A percentile compares a stretch with the other conserved stretches of the same genome.
Conservation (phyloP, 1,139 yeast species). For the Casaregolazyma lundiana region DNA sequence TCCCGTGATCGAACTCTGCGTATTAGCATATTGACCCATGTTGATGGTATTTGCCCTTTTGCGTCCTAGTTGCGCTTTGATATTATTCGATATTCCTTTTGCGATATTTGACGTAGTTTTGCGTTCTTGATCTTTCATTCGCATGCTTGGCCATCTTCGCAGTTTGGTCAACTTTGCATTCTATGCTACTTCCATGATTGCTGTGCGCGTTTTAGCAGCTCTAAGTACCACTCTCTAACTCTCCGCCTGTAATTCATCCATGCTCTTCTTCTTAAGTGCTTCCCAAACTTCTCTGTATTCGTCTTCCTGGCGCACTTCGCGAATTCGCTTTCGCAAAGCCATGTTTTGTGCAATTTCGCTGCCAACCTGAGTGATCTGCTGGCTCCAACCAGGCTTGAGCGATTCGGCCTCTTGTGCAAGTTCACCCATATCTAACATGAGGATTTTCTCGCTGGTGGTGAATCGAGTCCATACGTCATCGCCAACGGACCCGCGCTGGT, state of each 20-base stretch:
- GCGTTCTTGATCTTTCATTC: no score
- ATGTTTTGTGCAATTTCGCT: conserved; percentile 91
- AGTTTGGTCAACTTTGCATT: no score
- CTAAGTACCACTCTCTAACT: conserved; percentile 14
- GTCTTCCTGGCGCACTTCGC: conserved; percentile 45
- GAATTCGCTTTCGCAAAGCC: conserved; percentile 77
- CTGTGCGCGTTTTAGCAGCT: neutral
- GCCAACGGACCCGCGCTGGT: conserved; percentile 86
- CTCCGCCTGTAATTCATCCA: conserved; percentile 14
- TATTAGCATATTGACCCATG: no score
- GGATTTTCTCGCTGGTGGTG: conserved; percentile 69
- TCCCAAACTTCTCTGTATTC: conserved; percentile 26
- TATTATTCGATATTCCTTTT: neutral
- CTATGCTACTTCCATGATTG: no score
- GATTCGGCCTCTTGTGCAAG: conserved; percentile 73
- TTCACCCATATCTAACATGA: conserved; percentile 75
- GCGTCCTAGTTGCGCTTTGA: neutral
- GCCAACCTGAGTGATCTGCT: conserved; percentile 67
- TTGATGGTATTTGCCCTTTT: no score
- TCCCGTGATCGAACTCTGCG: no score
- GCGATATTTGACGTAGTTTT: neutral
- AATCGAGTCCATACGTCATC: conserved; percentile 82
- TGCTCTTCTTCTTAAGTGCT: conserved; percentile 16
- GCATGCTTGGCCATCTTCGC: no score
- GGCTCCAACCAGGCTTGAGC: conserved; percentile 76